phyloP scores from a whole-genome alignment of 345 rosid genomes.

The Eucalyptus curtisii region DNA sequence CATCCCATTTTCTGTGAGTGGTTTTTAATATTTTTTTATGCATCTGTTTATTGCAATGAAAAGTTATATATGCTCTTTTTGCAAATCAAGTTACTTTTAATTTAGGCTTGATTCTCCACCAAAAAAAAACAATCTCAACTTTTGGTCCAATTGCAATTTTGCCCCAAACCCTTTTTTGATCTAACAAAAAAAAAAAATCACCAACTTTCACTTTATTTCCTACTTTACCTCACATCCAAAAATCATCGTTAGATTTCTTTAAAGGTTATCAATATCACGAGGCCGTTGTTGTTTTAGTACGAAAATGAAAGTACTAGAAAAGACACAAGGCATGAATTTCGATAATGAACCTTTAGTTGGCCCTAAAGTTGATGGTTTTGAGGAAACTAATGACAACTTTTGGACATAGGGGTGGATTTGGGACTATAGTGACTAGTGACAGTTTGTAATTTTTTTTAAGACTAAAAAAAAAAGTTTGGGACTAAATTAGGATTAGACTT shows the following conservation, averaged over 20 bases:
- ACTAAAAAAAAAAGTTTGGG: neutral
- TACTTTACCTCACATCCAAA: fast-evolving
- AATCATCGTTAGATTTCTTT: neutral
- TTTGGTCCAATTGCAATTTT: neutral
- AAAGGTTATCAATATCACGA: neutral
- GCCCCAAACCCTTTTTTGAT: neutral
- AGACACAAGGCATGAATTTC: neutral
- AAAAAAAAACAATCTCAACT: neutral
- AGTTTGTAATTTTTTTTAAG: neutral
- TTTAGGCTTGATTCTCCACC: neutral
- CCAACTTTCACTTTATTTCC: neutral
- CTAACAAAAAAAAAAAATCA: neutral
- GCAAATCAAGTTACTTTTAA: neutral
- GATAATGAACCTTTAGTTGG: neutral
- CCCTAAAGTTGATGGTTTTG: neutral
- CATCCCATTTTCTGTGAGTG: neutral
- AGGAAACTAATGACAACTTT: neutral
- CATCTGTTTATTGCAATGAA: neutral
- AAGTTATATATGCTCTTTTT: neutral
- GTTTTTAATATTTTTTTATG: neutral
- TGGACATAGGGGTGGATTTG: fast-evolving
- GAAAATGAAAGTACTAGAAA: neutral
- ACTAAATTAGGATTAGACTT: neutral
- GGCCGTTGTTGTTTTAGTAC: fast-evolving
- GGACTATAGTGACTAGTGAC: neutral